Evolutionary conservation across 2,329 filamentous ascomycete species (phyloP).

Genomic region (Penicillium sp.): DNA sequence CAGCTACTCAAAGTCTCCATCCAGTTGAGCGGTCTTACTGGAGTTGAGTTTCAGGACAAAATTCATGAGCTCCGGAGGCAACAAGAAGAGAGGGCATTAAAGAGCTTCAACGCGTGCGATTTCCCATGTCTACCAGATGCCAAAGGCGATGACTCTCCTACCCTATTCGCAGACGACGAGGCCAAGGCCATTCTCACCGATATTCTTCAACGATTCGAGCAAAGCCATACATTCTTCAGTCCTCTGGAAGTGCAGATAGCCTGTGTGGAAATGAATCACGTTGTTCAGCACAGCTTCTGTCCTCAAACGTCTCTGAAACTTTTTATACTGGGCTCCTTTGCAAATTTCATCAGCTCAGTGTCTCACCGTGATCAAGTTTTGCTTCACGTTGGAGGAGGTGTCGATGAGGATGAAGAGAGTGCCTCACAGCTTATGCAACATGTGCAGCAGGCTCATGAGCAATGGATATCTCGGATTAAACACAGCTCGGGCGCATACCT

Average conservation of each 20-base stretch:
- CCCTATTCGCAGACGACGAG: neutral
- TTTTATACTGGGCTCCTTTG: neutral
- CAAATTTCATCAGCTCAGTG: neutral
- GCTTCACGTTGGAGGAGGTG: neutral
- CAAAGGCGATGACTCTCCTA: neutral
- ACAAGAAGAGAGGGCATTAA: neutral
- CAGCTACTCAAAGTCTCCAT: too few species aligned
- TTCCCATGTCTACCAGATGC: neutral
- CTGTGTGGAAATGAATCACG: neutral
- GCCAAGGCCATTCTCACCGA: neutral
- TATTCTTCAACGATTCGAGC: neutral
- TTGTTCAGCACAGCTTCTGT: neutral
- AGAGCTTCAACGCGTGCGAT: neutral
- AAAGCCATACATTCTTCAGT: neutral
- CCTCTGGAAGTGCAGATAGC: neutral
- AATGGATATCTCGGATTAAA: too few species aligned
- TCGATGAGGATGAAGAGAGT: neutral
- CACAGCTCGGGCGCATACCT: too few species aligned
- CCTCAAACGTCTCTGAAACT: neutral
- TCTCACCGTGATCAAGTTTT: neutral
- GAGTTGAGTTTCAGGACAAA: neutral
- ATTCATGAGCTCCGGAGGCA: neutral
- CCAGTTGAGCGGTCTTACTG: too few species aligned
- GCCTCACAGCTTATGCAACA: too few species aligned
- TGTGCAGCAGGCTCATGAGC: too few species aligned